A percentile compares a stretch with the other conserved stretches of the same genome.
phyloP scores from a whole-genome alignment of 176 grass and related monocot genomes.

The Eleusine coracana region DNA sequence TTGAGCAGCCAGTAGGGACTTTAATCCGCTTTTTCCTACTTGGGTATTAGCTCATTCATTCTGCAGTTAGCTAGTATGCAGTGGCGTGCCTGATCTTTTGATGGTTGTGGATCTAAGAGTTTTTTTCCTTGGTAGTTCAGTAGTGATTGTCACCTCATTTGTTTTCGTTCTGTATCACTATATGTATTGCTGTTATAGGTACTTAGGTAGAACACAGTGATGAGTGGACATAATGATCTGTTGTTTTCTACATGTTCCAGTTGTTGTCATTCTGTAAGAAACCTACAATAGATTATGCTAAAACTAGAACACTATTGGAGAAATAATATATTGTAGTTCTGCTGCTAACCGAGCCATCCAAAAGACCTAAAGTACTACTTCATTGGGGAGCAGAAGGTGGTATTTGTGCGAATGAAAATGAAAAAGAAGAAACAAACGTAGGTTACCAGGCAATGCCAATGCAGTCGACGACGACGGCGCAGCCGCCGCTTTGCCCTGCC shows the following conservation, averaged over 20 bases:
- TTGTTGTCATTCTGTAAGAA: not conserved
- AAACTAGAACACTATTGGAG: not conserved
- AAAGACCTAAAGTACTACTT: not conserved
- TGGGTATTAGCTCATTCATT: not conserved
- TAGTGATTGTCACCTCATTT: too few relatives aligned
- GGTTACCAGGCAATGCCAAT: constrained; percentile 65
- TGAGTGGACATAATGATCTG: too few relatives aligned
- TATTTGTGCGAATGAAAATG: not conserved
- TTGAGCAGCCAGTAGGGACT: not conserved
- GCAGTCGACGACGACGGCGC: constrained; percentile 33
- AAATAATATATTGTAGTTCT: not conserved
- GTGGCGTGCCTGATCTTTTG: not conserved
- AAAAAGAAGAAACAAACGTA: not conserved
- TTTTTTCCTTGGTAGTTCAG: too few relatives aligned
- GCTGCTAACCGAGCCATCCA: too few relatives aligned
- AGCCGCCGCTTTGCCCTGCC: constrained; percentile 43
- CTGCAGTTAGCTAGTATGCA: not conserved
- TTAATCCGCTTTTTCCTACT: not conserved
- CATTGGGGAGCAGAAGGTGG: not conserved
- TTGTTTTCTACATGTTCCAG: not conserved
- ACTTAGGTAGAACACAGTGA: too few relatives aligned
- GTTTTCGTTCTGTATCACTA: too few relatives aligned
- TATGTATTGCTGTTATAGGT: too few relatives aligned
- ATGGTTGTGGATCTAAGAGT: too few relatives aligned
- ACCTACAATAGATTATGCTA: not conserved